Percentiles rank a stretch among this genome's conserved stretches.
These are phyloP conservation scores for Pleurotus eryngii DNA, from an alignment of 768 basidiomycete species.

Conservation along the genomic window DNA sequence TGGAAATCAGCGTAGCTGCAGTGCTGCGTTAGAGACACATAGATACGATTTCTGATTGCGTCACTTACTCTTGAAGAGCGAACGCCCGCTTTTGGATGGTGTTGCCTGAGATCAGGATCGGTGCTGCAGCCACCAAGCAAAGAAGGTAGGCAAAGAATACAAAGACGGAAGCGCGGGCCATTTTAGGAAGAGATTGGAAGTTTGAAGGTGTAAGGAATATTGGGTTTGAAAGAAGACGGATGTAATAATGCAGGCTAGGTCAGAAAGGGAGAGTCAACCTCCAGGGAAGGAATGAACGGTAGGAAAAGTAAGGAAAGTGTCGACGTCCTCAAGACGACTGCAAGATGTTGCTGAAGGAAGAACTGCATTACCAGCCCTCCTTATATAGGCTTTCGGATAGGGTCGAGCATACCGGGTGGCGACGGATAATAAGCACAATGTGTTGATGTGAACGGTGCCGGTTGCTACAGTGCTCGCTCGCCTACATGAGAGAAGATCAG, in stretches of 20 bases:
- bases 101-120: constrained; percentile 13
- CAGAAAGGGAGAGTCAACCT: constrained; percentile 12
- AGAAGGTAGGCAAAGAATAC: constrained; percentile 15
- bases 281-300: constrained; percentile 10
- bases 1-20: constrained; percentile 36
- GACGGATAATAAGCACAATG: neutral
- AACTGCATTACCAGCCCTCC: neutral
- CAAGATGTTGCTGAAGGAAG: constrained; percentile 11
- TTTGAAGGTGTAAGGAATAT: constrained; percentile 1
- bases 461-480: neutral
- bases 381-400: no score
- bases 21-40: neutral
- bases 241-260: constrained; percentile 7
- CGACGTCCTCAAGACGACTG: constrained; percentile 22
- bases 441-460: neutral
- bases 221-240: neutral
- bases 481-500: neutral
- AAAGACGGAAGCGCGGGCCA: constrained; percentile 19
- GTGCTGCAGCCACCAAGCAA: constrained; percentile 16
- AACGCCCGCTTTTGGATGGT: constrained; percentile 12
- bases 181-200: constrained; percentile 7
- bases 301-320: constrained; percentile 12
- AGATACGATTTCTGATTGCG: neutral
- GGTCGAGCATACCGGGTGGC: no score
- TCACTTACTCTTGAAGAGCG: constrained; percentile 16